Base-by-base conservation (phyloP, 2,329 filamentous ascomycete genomes). In the Zymoseptoria ardabiliae region DNA sequence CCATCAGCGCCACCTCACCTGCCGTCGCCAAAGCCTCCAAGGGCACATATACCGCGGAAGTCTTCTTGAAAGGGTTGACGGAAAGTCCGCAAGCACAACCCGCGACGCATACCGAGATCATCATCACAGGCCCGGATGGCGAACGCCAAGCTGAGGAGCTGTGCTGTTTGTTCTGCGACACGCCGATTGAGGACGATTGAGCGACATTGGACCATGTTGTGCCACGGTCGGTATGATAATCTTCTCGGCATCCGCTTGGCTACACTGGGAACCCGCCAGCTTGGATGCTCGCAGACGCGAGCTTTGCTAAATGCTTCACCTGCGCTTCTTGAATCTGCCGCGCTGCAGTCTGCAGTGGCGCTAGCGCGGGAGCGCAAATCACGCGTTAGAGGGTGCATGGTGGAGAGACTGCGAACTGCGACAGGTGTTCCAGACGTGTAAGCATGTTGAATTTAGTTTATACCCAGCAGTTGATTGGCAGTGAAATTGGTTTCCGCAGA, bases 91-190 rank as follows among this genome's bases (percentile, higher is more conserved):
- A 63, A 2, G 57, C 60, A 35, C 54, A 58, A 19, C 55, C 58
- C 21, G 59, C 64, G 25, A 58, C 54, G 17, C 64, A 61, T 19
- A 68, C 66, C 10, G 64, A 68, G 59, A 66, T 72, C 11, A 61
- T 71, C 17, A 63, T 72, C 23, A 68, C 65, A n/a, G 61, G 67
- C 50, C 59, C 61, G 22, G 57, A 63, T 17, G 67, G 62, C 19
- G 61, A 67, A 55, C 57, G 58, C 59, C 57, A 65, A 20, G 59
- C 64, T 21, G 59, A 67, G 59, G 56, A 64, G 19, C 59, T 73
- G 41, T 54, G 60, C n/a, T 73, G 71, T 56, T 58, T 73, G 22
- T 60, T 68, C 23, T 72, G 70, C 61, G 58, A 56, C 8, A 58
- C 58, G 45, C 55, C 61, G 20, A 60, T 72, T 53, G 63, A 63